Conservation (phyloP, 257 asterid genomes). For the Rhazya stricta region DNA sequence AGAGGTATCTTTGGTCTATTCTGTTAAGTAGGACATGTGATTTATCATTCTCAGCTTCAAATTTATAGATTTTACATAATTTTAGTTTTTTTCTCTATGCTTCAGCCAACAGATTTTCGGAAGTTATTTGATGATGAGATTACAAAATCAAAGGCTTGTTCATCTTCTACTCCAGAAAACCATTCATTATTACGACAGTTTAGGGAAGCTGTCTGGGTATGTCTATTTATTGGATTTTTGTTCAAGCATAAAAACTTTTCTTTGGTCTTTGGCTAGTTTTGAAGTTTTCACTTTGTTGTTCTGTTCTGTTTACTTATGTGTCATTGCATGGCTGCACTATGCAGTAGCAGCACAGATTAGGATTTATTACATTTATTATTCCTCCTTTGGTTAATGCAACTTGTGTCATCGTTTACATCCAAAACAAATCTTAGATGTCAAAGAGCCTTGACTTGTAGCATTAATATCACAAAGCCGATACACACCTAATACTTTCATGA, state of each 20-base stretch:
- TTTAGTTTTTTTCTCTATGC: constrained; percentile 17
- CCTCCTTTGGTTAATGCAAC: background rate
- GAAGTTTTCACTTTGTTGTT: background rate
- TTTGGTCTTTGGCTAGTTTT: background rate
- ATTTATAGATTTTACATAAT: background rate
- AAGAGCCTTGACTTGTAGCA: background rate
- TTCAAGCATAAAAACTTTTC: background rate
- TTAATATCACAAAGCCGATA: background rate
- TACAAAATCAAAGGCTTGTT: constrained; percentile 35
- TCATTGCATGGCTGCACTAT: background rate
- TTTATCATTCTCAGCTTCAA: background rate
- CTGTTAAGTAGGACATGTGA: background rate
- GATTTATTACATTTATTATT: background rate
- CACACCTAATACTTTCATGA: background rate
- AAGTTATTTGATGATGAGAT: constrained; percentile 66
- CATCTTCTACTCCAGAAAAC: constrained; percentile 45
- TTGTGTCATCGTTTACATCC: background rate
- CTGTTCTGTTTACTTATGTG: background rate
- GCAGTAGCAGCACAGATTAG: background rate
- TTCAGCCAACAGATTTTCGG: constrained; percentile 69
- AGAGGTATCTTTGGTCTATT: constrained; percentile 42
- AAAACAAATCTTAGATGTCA: background rate
- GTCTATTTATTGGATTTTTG: background rate
- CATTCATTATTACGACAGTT: constrained; percentile 60
- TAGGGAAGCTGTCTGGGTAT: constrained; percentile 90